Percentiles rank a stretch among this genome's conserved stretches.
phyloP scores from a whole-genome alignment of 106 monocot species.

The Posidonia australis region DNA sequence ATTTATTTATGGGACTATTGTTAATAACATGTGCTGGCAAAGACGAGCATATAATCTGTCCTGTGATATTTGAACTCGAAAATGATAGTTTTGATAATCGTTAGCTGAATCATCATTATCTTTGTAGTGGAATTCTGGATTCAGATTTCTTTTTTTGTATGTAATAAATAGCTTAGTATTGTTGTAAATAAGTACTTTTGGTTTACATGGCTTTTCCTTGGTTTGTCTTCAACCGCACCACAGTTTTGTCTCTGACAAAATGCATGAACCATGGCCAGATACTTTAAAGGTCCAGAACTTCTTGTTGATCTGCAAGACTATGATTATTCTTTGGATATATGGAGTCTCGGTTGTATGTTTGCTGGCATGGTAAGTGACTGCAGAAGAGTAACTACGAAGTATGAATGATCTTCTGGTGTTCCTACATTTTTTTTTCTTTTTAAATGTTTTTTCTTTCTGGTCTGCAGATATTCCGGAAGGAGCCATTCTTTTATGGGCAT shows the following conservation, averaged over 20 bases:
- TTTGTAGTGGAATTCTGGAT: too few species aligned
- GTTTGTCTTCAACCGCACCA: too few species aligned
- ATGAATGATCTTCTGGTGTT: background rate
- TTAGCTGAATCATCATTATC: too few species aligned
- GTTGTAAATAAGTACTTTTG: too few species aligned
- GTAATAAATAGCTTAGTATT: too few species aligned
- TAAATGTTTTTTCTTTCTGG: background rate
- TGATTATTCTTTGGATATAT: constrained; percentile 89
- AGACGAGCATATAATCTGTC: too few species aligned
- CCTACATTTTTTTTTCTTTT: background rate
- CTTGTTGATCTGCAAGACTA: constrained; percentile 94
- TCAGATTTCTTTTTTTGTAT: too few species aligned
- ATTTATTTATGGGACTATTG: too few species aligned
- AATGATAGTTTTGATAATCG: too few species aligned
- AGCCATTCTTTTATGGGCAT: constrained; percentile 80
- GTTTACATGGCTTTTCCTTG: too few species aligned
- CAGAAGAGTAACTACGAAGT: background rate
- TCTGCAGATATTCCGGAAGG: constrained; percentile 73
- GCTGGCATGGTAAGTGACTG: constrained; percentile 63
- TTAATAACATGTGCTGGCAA: too few species aligned
- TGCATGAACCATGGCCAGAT: constrained; percentile 27
- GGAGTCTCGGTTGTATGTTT: constrained; percentile 98
- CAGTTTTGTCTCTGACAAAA: background rate
- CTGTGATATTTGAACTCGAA: too few species aligned
- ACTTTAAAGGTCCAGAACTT: constrained; percentile 86